Percentiles rank a stretch among this genome's conserved stretches.
Evolutionary conservation across 345 rosid species (phyloP).

Genomic region (Clarkia xantiana): DNA sequence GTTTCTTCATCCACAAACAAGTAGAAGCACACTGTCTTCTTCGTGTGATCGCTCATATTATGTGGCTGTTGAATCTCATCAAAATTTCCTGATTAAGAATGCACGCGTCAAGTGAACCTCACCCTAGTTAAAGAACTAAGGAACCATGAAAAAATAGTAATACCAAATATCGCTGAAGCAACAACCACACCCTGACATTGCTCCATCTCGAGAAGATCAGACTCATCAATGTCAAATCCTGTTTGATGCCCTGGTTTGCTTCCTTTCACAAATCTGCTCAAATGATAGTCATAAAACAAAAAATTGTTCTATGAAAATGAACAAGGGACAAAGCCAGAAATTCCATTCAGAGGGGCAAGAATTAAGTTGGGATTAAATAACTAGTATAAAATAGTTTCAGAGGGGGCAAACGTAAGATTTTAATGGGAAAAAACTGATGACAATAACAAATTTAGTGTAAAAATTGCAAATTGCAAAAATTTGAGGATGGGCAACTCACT

Average conservation of each 20-base stretch:
- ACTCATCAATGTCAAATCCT: conserved; percentile 78
- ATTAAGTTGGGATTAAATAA: no score
- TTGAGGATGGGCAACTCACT: no score
- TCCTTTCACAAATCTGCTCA: conserved; percentile 73
- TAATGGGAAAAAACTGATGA: no score
- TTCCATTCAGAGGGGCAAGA: no score
- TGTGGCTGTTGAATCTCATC: conserved; percentile 79
- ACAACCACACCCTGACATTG: conserved; percentile 82
- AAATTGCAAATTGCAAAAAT: no score
- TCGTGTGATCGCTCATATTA: conserved; percentile 67
- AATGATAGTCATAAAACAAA: not conserved
- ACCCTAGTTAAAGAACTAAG: not conserved
- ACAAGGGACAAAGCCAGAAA: no score
- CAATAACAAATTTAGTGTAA: no score
- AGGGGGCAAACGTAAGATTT: no score
- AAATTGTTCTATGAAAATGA: not conserved
- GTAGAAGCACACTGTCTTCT: conserved; percentile 66
- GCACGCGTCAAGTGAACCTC: conserved; percentile 8
- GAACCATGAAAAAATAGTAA: not conserved
- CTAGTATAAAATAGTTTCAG: no score
- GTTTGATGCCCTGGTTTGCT: conserved; percentile 63
- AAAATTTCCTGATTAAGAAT: conserved; percentile 58
- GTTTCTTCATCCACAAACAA: conserved; percentile 98
- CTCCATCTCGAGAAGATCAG: conserved; percentile 79
- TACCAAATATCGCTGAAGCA: conserved; percentile 96